phyloP scores from a whole-genome alignment of 2,329 filamentous ascomycete genomes.

The Falciphora oryzae region DNA sequence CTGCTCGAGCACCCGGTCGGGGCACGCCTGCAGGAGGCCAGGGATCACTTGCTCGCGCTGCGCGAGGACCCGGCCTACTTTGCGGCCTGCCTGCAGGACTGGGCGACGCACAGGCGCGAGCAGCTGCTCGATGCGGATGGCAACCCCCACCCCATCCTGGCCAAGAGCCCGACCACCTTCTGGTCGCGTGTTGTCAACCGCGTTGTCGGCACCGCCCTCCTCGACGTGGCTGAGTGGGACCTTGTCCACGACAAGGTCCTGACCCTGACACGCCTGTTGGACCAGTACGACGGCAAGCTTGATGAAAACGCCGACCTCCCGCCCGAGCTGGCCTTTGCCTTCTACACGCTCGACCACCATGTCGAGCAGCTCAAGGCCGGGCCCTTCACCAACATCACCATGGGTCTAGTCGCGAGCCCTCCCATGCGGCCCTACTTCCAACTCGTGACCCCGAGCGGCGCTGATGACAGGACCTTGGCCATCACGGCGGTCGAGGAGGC shows the following conservation, averaged over 20 bases:
- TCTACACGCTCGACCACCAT: conserved; percentile 16
- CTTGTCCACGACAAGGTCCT: conserved; percentile 14
- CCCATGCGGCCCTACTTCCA: conserved; percentile 12
- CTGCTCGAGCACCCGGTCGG: conserved; percentile 12
- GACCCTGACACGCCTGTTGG: conserved; percentile 11
- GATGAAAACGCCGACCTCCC: conserved; percentile 8
- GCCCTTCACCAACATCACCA: conserved; percentile 9
- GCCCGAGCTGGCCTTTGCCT: conserved; percentile 12
- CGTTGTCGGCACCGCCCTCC: conserved; percentile 12
- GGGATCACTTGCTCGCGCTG: conserved; percentile 16
- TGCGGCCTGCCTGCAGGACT: conserved; percentile 8
- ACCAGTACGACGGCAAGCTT: conserved; percentile 8
- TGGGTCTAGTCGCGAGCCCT: conserved; percentile 10
- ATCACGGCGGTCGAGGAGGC: conserved; percentile 13
- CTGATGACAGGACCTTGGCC: conserved; percentile 10
- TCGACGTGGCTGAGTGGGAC: conserved; percentile 14
- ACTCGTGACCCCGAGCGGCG: conserved; percentile 5
- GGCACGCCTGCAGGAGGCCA: conserved; percentile 13
- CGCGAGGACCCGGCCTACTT: conserved; percentile 17
- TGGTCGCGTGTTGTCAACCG: conserved; percentile 11
- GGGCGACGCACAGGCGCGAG: conserved; percentile 13
- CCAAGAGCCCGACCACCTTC: conserved; percentile 1
- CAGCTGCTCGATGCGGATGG: conserved; percentile 8
- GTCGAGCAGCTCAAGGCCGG: conserved; percentile 12
- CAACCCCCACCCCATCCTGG: conserved; percentile 7